Conservation (phyloP, 1,284 basidiomycete species). For the Cystobasidium pallidum region DNA sequence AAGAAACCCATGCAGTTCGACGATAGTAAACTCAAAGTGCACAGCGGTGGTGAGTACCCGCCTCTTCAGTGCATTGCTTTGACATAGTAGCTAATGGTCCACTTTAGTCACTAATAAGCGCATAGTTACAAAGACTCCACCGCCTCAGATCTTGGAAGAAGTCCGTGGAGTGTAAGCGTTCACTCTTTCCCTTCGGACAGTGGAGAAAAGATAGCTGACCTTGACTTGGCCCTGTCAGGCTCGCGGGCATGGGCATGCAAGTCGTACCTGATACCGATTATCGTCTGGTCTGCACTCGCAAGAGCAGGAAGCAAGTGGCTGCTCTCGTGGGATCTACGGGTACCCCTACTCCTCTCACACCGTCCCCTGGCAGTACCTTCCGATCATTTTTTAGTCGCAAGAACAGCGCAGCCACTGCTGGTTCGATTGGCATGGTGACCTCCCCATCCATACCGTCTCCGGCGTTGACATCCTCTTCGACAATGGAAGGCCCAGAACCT, state of each 20-base stretch:
- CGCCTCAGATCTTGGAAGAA: conserved; percentile 84
- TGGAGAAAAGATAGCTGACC: no score
- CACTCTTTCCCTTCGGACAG: no score
- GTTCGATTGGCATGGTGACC: conserved; percentile 13
- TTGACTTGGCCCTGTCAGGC: no score
- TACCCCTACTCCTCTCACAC: conserved; percentile 22
- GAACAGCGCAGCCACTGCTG: conserved; percentile 29
- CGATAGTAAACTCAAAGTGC: conserved; percentile 46
- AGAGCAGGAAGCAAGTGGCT: conserved; percentile 53
- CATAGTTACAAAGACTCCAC: conserved; percentile 81
- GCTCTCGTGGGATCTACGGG: conserved; percentile 49
- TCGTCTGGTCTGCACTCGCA: conserved; percentile 61
- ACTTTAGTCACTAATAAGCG: conserved; percentile 85
- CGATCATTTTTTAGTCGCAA: conserved; percentile 45
- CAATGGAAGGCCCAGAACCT: conserved; percentile 46
- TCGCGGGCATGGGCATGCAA: conserved; percentile 89
- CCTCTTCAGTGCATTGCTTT: not conserved
- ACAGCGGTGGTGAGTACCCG: conserved; percentile 42
- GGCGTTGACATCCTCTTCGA: conserved; percentile 42
- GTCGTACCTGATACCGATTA: conserved; percentile 83
- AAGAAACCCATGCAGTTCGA: conserved; percentile 26
- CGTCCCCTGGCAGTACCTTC: conserved; percentile 46
- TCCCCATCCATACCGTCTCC: conserved; percentile 45
- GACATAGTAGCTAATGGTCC: conserved; percentile 36
- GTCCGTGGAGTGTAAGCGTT: conserved; percentile 60